Evolutionary conservation across 2,329 filamentous ascomycete species (phyloP), one percentile per base, ranked within the genome.

Genomic region (Trichoderma citrinoviride): DNA sequence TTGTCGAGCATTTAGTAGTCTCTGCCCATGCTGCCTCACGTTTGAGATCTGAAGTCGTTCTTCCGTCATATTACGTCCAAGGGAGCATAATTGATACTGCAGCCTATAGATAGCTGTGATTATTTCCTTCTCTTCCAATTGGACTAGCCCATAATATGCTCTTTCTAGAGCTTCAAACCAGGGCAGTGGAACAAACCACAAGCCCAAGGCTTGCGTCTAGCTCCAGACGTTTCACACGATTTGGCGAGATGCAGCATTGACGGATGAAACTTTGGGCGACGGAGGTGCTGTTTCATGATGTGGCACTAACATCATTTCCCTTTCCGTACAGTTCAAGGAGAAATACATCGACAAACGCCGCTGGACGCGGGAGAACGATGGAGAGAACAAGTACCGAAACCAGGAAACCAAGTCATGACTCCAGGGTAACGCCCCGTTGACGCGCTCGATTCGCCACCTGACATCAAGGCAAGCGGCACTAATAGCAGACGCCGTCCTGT

Each of bases 261-360:
- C 29, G 56, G 56, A 40, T 60, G 56, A 49, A 60, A 60, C 56
- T 49, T 25, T 37, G 43, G 43, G 43, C 19, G 56, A 49, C 44
- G 56, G 56, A 49, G 43, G n/a, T 12, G 27, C 27, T 49, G 55
- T 49, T 47, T 60, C 56, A 60, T 6, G 17, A 15, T 49, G 10
- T 19, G n/a, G 14, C 15, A 29, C 21, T 33, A 29, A 21, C 19
- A 52, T 52, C 27, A 17, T 27, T 33, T 52, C 49, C 49, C 5
- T 17, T 33, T 52, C 12, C 17, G 19, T 33, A 17, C 10, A 5
- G 19, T 7, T 25, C 29, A 2, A 40, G 50, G 52, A 49, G 6
- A 3, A 58, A 40, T 10, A 5, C 29, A 15, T 60, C 2, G 12
- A 25, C 3, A 25, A 7, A 46, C 43, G 19, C 33, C 14, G 23